A percentile compares a stretch with the other conserved stretches of the same genome.
Evolutionary conservation across 208 protist genomes (phyloP).

Genomic region (Wallacemonas sp.): DNA sequence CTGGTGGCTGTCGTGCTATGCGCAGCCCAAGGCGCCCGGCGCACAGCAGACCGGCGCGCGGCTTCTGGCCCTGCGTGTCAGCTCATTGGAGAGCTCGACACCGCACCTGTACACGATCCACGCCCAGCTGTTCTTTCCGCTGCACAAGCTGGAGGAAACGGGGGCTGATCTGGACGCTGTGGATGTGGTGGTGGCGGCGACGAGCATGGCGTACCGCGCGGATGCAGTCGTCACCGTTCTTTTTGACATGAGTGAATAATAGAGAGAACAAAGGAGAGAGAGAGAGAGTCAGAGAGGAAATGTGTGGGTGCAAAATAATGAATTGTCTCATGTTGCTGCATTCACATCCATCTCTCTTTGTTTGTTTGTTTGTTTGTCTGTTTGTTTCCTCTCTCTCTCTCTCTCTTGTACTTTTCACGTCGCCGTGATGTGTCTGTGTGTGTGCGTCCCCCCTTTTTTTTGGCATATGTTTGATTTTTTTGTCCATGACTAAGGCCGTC

Average conservation of each 20-base stretch:
- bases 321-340: too few species aligned
- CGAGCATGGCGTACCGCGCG: constrained; percentile 33
- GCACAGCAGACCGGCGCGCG: constrained; percentile 7
- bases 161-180: constrained; percentile 34
- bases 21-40: constrained; percentile 15
- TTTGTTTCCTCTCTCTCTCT: not conserved
- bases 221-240: constrained; percentile 25
- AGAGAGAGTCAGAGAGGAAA: too few species aligned
- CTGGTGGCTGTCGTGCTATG: constrained; percentile 32
- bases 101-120: constrained; percentile 8
- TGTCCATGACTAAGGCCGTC: too few species aligned
- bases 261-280: too few species aligned
- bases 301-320: not conserved
- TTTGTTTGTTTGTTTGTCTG: not conserved
- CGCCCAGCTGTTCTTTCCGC: constrained; percentile 28
- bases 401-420: not conserved
- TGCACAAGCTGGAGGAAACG: constrained; percentile 29
- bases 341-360: too few species aligned
- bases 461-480: too few species aligned
- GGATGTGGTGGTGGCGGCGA: constrained; percentile 36
- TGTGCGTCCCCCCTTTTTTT: too few species aligned
- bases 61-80: constrained; percentile 35
- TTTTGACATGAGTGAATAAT: constrained; percentile 24
- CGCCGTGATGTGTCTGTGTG: too few species aligned
- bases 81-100: not conserved